These are phyloP conservation scores for Thelephora aurantiotincta DNA, from an alignment of 768 basidiomycete species.

Conservation along the genomic window DNA sequence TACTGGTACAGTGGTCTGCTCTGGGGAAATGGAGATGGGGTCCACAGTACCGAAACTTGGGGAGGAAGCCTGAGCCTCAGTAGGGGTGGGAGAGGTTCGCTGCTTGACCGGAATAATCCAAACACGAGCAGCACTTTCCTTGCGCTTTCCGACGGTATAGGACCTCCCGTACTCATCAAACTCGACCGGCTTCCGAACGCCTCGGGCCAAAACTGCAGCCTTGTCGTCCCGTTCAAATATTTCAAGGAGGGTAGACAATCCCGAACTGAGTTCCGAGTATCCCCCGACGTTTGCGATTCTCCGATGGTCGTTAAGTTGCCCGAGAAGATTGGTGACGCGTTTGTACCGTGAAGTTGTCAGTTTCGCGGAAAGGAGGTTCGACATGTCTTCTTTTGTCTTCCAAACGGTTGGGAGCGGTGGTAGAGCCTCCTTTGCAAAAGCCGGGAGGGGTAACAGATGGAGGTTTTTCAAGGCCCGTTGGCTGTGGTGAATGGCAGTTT, in stretches of 20 bases:
- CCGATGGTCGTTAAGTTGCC: conserved; percentile 49
- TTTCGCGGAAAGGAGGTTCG: conserved; percentile 34
- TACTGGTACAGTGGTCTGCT: conserved; percentile 14
- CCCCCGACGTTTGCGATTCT: conserved; percentile 47
- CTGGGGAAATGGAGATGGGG: conserved; percentile 5
- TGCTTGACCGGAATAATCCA: conserved; percentile 72
- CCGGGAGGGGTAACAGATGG: conserved; percentile 70
- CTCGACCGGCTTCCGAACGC: conserved; percentile 38
- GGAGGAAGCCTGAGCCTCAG: background rate
- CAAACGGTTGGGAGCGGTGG: conserved; percentile 50
- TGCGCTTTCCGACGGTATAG: conserved; percentile 78
- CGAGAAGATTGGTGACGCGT: conserved; percentile 43
- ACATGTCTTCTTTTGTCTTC: conserved; percentile 52
- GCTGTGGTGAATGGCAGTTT: conserved; percentile 43
- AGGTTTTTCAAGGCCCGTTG: conserved; percentile 45
- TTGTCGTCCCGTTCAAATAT: conserved; percentile 50
- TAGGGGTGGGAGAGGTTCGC: conserved; percentile 1
- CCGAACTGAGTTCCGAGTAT: conserved; percentile 36
- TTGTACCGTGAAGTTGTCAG: conserved; percentile 64
- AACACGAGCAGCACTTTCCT: conserved; percentile 81
- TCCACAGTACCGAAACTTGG: conserved; percentile 2
- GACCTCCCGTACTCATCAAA: conserved; percentile 72
- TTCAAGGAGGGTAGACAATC: conserved; percentile 36
- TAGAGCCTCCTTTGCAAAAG: conserved; percentile 44
- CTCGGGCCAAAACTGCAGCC: conserved; percentile 33